A percentile compares a stretch with the other conserved stretches of the same genome.
Evolutionary conservation across 2,329 filamentous ascomycete species (phyloP).

Genomic region (Rhexocercosporidium sp.): DNA sequence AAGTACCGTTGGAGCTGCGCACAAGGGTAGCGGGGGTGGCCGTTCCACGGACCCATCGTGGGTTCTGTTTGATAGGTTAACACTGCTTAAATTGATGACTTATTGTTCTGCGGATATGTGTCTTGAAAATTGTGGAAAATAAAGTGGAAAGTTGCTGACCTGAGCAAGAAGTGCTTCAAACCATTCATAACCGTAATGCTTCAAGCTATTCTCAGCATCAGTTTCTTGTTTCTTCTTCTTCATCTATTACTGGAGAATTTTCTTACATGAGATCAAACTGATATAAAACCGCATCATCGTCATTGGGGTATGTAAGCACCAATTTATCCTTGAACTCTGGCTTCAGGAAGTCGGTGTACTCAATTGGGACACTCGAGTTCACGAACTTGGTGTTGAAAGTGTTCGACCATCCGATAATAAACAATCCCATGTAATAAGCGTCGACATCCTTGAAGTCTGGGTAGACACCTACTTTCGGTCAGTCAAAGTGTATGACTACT

Average conservation of each 20-base stretch:
- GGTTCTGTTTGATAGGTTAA: constrained; percentile 6
- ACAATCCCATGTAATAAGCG: constrained; percentile 50
- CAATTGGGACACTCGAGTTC: constrained; percentile 44
- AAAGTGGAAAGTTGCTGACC: neutral
- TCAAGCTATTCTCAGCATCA: neutral
- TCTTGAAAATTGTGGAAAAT: neutral
- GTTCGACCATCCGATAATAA: constrained; percentile 37
- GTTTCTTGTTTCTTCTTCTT: too few relatives aligned
- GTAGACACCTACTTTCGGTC: constrained; percentile 20
- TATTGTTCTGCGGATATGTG: neutral
- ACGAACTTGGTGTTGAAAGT: neutral
- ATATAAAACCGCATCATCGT: constrained; percentile 60
- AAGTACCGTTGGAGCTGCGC: constrained; percentile 35
- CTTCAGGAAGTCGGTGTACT: constrained; percentile 50
- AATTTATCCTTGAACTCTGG: constrained; percentile 59
- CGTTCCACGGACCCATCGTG: constrained; percentile 60
- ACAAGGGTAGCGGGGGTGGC: constrained; percentile 49
- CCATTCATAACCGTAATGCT: constrained; percentile 43
- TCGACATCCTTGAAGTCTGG: constrained; percentile 49
- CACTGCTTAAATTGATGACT: neutral
- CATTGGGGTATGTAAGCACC: constrained; percentile 60
- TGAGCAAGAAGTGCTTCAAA: constrained; percentile 53
- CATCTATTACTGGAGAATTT: neutral
- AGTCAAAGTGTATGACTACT: neutral
- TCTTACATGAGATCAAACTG: constrained; percentile 55